Evolutionary conservation across 192 early-diverging fungal genomes (phyloP).

Genomic region (Coemansia erecta): DNA sequence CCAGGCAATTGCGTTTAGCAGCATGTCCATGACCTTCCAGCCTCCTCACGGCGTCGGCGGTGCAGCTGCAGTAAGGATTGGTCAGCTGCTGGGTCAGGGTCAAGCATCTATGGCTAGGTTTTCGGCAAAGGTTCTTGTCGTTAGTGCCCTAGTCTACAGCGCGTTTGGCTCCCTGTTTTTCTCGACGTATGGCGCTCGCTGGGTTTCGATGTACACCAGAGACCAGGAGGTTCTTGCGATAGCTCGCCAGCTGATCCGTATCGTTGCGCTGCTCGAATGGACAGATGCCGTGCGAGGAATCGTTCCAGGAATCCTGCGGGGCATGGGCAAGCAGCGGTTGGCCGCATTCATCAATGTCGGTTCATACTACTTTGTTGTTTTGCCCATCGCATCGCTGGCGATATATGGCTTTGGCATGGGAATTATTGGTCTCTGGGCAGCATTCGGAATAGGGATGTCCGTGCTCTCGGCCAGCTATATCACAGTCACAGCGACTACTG

Average conservation of each 20-base stretch:
- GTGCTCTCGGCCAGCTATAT: constrained; percentile 31
- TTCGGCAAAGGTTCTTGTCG: constrained; percentile 32
- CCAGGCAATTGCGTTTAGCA: constrained; percentile 59
- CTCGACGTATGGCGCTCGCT: constrained; percentile 35
- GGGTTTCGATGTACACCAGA: constrained; percentile 61
- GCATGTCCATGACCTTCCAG: constrained; percentile 55
- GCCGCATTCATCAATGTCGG: constrained; percentile 54
- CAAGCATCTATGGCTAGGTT: constrained; percentile 53
- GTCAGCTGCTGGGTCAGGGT: constrained; percentile 46
- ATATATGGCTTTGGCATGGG: constrained; percentile 26
- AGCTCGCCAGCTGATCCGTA: constrained; percentile 23
- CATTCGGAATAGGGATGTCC: constrained; percentile 37
- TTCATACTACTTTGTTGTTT: constrained; percentile 53
- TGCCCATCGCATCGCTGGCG: constrained; percentile 49
- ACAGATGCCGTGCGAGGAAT: constrained; percentile 59
- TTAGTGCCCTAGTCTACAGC: constrained; percentile 52
- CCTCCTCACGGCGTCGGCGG: constrained; percentile 57
- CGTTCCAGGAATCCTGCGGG: constrained; percentile 58
- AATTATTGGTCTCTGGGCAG: constrained; percentile 41
- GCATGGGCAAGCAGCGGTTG: constrained; percentile 52
- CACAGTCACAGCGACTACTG: constrained; percentile 1
- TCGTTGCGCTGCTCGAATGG: constrained; percentile 41
- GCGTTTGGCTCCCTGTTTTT: constrained; percentile 51
- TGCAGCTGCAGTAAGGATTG: constrained; percentile 56
- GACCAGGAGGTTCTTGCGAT: constrained; percentile 27